Conservation (phyloP, 257 asterid genomes). For the Orobanche coerulescens region DNA sequence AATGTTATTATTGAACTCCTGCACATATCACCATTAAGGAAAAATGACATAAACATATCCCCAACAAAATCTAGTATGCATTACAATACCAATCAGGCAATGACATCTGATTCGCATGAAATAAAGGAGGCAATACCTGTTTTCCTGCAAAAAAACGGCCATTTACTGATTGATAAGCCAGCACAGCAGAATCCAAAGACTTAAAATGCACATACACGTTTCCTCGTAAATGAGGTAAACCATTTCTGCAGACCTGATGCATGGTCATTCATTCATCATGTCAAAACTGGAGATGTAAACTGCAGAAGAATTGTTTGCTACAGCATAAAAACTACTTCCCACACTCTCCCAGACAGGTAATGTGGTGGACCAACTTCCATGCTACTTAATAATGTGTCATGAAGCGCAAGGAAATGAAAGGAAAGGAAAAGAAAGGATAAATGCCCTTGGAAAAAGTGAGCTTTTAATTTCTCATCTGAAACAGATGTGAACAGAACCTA, state of each 20-base stretch:
- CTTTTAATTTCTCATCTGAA: slow-evolving; percentile 12
- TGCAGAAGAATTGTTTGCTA: slow-evolving; percentile 9
- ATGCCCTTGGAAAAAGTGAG: neutral
- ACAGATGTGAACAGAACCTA: neutral
- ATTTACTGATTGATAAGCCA: slow-evolving; percentile 61
- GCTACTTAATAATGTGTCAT: neutral
- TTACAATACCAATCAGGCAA: slow-evolving; percentile 7
- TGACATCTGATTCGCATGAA: slow-evolving; percentile 13
- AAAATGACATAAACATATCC: neutral
- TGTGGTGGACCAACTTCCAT: neutral
- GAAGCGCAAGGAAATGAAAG: slow-evolving; percentile 9
- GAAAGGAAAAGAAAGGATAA: slow-evolving; percentile 6
- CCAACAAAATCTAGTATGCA: neutral
- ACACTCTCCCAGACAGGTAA: slow-evolving; percentile 15
- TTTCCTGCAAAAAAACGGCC: slow-evolving; percentile 96
- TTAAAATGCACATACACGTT: slow-evolving; percentile 81
- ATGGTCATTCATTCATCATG: slow-evolving; percentile 14
- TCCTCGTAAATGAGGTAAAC: slow-evolving; percentile 86
- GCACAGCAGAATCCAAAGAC: slow-evolving; percentile 73
- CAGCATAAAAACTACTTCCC: slow-evolving; percentile 1
- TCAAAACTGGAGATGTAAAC: slow-evolving; percentile 17
- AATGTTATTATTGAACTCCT: slow-evolving; percentile 6
- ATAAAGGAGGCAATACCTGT: slow-evolving; percentile 50
- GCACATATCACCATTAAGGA: neutral
- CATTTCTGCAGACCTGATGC: slow-evolving; percentile 84